Evolutionary conservation across 2,329 filamentous ascomycete genomes (phyloP).

Genomic region (Immersiporthe knoxdaviesiana): DNA sequence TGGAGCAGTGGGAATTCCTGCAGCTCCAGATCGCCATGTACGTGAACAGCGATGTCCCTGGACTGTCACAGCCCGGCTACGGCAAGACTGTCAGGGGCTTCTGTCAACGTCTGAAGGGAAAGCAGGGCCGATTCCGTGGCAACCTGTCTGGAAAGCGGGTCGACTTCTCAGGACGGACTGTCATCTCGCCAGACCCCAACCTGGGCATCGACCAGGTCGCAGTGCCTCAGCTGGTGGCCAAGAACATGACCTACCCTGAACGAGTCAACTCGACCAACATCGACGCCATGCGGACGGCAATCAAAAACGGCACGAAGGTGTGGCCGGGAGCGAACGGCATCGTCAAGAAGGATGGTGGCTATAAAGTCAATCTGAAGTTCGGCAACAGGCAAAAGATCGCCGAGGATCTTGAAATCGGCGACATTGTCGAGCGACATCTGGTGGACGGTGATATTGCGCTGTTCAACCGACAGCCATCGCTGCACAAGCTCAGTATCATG

Average conservation of each 20-base stretch:
- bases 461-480: slow-evolving; percentile 95
- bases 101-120: slow-evolving; percentile 93
- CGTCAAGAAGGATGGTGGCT: slow-evolving; percentile 66
- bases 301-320: slow-evolving; percentile 73
- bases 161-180: slow-evolving; percentile 95
- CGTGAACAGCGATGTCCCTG: slow-evolving; percentile 94
- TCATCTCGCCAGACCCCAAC: slow-evolving; percentile 97
- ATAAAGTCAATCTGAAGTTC: slow-evolving; percentile 77
- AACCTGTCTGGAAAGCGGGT: slow-evolving; percentile 98
- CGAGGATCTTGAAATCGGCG: slow-evolving; percentile 75
- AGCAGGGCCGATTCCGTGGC: slow-evolving; percentile 94
- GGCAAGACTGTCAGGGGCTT: slow-evolving; percentile 91
- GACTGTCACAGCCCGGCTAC: slow-evolving; percentile 83
- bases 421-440: slow-evolving; percentile 91
- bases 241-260: slow-evolving; percentile 95
- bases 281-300: slow-evolving; percentile 73
- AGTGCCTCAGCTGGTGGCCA: slow-evolving; percentile 88
- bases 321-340: slow-evolving; percentile 91
- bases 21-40: slow-evolving; percentile 97
- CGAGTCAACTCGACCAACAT: slow-evolving; percentile 84
- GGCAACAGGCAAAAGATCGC: slow-evolving; percentile 73
- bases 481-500: slow-evolving; percentile 99
- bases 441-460: slow-evolving; percentile 95
- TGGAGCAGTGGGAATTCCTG: slow-evolving; percentile 98
- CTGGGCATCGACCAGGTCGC: slow-evolving; percentile 92